Base-by-base conservation (phyloP, 129 eudicot genomes). In the Flaveria trinervia region DNA sequence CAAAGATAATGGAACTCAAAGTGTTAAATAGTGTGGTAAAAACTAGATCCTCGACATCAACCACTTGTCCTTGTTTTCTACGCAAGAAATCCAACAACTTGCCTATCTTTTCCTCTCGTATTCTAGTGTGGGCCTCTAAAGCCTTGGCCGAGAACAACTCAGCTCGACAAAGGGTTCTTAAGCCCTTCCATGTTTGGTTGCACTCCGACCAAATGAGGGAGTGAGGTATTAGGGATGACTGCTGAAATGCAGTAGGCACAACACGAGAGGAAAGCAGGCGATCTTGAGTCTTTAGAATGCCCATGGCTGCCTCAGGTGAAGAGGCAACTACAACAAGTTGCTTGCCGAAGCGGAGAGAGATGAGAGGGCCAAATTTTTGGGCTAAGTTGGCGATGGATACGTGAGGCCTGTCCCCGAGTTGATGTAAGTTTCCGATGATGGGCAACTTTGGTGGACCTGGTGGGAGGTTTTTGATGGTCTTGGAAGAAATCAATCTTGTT, bases 361-460 rank as follows among this genome's bases (percentile, higher is more conserved):
- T 30, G 44, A 62, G 44, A 12, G 68, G 68, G 18, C 68, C 68
- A 30, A 23, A 25, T 13, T 26, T 4, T 28, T 62, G 20, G 68
- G 68, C 43, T 23, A 62, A 25, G 2, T 62, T 62, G 20, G 68
- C 68, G 18, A 28, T 2, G 30, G 65, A 57, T 33, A 57, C 65
- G 23, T 57, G 65, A 2, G 65, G 65, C 30, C 33, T 57, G 33
- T 57, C 65, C 3, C 65, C 65, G 33, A 57, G 33, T 57, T 57
- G 65, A 22, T 57, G 65, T 23, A 62, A 62, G 44, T 62, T 62
- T 12, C 68, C 68, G 10, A 62, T 62, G 68, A 62, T 62, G 17
- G 68, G 68, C 44, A 62, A 8, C 68, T 14, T 13, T 0, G 33
- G 68, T 13, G 68, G 33, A 9, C 15, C 41, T 28, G 33, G 36